Conservation (phyloP, 1,284 basidiomycete species). For the Cutaneotrichosporon dermatis region DNA sequence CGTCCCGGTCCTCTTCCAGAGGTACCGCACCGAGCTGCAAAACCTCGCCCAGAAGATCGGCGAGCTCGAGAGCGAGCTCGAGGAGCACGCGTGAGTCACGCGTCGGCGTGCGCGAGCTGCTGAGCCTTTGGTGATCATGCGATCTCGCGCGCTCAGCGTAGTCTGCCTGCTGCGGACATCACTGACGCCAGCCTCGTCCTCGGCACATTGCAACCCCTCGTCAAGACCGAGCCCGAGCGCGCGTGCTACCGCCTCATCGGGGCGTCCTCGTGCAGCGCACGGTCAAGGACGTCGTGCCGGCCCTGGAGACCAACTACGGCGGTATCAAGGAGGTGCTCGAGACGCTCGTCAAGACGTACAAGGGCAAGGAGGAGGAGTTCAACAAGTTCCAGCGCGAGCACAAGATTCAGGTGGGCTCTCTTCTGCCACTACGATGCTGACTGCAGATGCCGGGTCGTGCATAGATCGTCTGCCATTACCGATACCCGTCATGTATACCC, state of each 20-base stretch:
- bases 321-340: slow-evolving; percentile 79
- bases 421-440: not conserved
- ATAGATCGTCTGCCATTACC: not conserved
- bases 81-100: slow-evolving; percentile 64
- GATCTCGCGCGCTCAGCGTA: too few species aligned
- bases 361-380: slow-evolving; percentile 78
- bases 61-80: slow-evolving; percentile 86
- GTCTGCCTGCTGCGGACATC: too few species aligned
- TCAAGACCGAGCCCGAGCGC: slow-evolving; percentile 76
- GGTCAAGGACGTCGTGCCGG: slow-evolving; percentile 90
- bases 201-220: slow-evolving; percentile 64
- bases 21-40: slow-evolving; percentile 77
- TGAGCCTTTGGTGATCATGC: too few species aligned
- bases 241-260: slow-evolving; percentile 97
- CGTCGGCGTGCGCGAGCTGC: too few species aligned
- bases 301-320: slow-evolving; percentile 75
- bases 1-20: slow-evolving; percentile 42
- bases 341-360: slow-evolving; percentile 76
- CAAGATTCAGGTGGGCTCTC: slow-evolving; percentile 58
- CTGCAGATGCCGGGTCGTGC: slow-evolving; percentile 14
- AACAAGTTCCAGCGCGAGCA: slow-evolving; percentile 76
- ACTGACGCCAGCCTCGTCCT: slow-evolving; percentile 69
- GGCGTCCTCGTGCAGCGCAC: slow-evolving; percentile 94
- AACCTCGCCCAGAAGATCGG: slow-evolving; percentile 82
- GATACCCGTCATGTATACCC: slow-evolving; percentile 19